A percentile compares a stretch with the other conserved stretches of the same genome.
These are phyloP conservation scores for Acidomyces sp. DNA, from an alignment of 495 filamentous ascomycete species.

Conservation along the genomic window DNA sequence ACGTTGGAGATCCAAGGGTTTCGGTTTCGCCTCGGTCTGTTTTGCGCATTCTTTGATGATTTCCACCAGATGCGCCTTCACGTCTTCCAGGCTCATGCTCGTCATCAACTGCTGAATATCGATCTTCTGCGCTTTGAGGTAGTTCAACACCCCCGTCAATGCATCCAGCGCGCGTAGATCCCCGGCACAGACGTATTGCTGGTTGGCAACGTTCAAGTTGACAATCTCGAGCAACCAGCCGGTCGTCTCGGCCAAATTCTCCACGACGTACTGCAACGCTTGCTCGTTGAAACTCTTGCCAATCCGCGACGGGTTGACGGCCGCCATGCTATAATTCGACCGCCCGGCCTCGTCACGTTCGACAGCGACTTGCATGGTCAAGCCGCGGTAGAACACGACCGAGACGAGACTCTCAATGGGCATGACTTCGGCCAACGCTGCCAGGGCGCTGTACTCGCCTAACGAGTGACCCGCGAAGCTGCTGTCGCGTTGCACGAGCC, in stretches of 20 bases:
- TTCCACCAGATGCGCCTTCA: slow-evolving; percentile 69
- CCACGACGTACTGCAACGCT: slow-evolving; percentile 87
- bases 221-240: slow-evolving; percentile 95
- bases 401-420: slow-evolving; percentile 97
- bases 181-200: slow-evolving; percentile 96
- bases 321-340: slow-evolving; percentile 97
- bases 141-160: slow-evolving; percentile 83
- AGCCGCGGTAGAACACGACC: slow-evolving; percentile 95
- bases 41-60: slow-evolving; percentile 77
- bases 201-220: slow-evolving; percentile 97
- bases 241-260: slow-evolving; percentile 81
- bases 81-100: slow-evolving; percentile 64
- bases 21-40: slow-evolving; percentile 75
- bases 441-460: slow-evolving; percentile 94
- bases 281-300: slow-evolving; percentile 96
- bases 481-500: slow-evolving; percentile 88
- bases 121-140: slow-evolving; percentile 85
- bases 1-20: slow-evolving; percentile 74
- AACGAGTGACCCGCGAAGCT: slow-evolving; percentile 96
- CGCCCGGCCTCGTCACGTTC: slow-evolving; percentile 86
- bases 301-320: slow-evolving; percentile 94
- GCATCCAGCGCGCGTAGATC: slow-evolving; percentile 93
- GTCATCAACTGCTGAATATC: slow-evolving; percentile 88
- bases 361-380: slow-evolving; percentile 99
- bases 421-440: slow-evolving; percentile 95